These are phyloP conservation scores for Penicillium occitanis DNA, from an alignment of 2,329 filamentous ascomycete species.

Conservation along the genomic window DNA sequence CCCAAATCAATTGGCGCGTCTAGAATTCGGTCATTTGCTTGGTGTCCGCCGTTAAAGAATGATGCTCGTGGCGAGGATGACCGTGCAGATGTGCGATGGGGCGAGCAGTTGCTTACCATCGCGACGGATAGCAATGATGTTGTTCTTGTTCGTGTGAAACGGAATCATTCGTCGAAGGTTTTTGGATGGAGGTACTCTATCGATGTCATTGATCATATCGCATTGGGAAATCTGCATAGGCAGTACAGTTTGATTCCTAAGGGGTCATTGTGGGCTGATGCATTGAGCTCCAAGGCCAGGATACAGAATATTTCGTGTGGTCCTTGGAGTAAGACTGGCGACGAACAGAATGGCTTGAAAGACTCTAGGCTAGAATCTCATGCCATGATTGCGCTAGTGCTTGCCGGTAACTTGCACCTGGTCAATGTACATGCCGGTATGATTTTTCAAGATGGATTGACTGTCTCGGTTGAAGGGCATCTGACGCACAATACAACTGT, in stretches of 20 bases:
- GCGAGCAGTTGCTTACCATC: constrained; percentile 36
- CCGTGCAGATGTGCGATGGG: constrained; percentile 32
- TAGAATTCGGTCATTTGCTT: constrained; percentile 45
- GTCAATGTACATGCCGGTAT: constrained; percentile 26
- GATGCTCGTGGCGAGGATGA: constrained; percentile 4
- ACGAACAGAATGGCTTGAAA: background rate
- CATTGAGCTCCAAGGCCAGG: constrained; percentile 29
- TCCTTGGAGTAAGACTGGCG: constrained; percentile 31
- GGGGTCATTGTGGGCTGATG: constrained; percentile 33
- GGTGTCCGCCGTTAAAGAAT: constrained; percentile 36
- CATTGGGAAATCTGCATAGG: constrained; percentile 22
- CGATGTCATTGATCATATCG: constrained; percentile 30
- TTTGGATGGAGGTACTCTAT: constrained; percentile 25
- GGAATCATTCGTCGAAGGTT: constrained; percentile 18
- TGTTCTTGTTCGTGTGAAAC: constrained; percentile 31
- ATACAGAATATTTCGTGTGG: constrained; percentile 34
- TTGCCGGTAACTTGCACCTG: constrained; percentile 32
- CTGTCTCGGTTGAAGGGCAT: background rate
- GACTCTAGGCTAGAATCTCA: constrained; percentile 1
- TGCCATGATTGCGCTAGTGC: constrained; percentile 31
- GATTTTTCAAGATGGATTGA: constrained; percentile 14
- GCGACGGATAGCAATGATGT: constrained; percentile 44
- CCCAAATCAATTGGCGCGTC: constrained; percentile 28
- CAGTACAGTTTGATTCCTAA: constrained; percentile 25
- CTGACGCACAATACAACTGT: constrained; percentile 22